These are phyloP conservation scores for Hortaea sp. DNA, from an alignment of 2,329 filamentous ascomycete genomes.

Conservation along the genomic window DNA sequence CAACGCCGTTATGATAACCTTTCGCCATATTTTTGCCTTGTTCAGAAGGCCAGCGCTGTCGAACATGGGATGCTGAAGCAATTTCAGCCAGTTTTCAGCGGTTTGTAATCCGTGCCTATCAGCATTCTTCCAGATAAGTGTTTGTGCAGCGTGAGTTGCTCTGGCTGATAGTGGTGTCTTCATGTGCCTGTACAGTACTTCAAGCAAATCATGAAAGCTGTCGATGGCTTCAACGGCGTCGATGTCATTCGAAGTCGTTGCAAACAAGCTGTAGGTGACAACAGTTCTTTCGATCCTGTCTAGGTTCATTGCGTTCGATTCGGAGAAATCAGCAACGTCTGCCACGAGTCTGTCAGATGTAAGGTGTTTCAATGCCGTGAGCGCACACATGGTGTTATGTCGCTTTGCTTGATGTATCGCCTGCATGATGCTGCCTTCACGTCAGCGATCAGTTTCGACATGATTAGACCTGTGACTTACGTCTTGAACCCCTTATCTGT, in stretches of 20 bases:
- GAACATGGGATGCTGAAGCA: slow-evolving; percentile 60
- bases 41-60: slow-evolving; percentile 55
- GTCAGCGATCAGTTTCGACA: neutral
- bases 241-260: slow-evolving; percentile 32
- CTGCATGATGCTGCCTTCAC: slow-evolving; percentile 44
- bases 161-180: slow-evolving; percentile 44
- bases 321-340: slow-evolving; percentile 18
- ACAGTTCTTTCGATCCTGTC: slow-evolving; percentile 61
- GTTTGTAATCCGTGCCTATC: neutral
- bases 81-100: slow-evolving; percentile 51
- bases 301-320: slow-evolving; percentile 20
- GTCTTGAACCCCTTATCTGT: slow-evolving; percentile 55
- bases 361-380: slow-evolving; percentile 52
- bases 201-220: slow-evolving; percentile 34
- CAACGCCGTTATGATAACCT: slow-evolving; percentile 61
- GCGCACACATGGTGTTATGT: slow-evolving; percentile 28
- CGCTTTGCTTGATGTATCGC: slow-evolving; percentile 56
- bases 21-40: slow-evolving; percentile 54
- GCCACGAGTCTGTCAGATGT: slow-evolving; percentile 46
- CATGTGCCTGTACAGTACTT: slow-evolving; percentile 37
- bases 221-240: slow-evolving; percentile 22
- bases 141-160: slow-evolving; percentile 58
- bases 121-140: slow-evolving; percentile 63
- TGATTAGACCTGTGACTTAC: slow-evolving; percentile 22
- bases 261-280: slow-evolving; percentile 59